These are phyloP conservation scores for Plasmodium ovale DNA, from an alignment of 169 alveolate genomes.

Conservation along the genomic window DNA sequence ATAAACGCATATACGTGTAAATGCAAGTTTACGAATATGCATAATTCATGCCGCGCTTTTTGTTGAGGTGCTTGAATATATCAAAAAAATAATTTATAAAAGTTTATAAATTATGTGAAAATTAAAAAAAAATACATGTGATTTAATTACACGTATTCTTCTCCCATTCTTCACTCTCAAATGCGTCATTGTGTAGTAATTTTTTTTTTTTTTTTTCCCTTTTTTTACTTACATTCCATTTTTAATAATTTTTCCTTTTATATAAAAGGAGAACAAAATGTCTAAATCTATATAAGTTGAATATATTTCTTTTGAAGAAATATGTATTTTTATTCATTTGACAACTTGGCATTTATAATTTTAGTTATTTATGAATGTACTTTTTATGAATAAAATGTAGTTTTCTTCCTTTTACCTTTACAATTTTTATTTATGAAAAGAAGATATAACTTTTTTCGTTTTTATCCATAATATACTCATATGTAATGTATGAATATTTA, in stretches of 20 bases:
- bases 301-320: constrained; percentile 46
- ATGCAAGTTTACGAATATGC: background rate
- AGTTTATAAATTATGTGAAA: constrained; percentile 12
- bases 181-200: no score
- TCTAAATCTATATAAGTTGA: constrained; percentile 2
- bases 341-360: constrained; percentile 4
- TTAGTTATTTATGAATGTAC: background rate
- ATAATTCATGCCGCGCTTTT: background rate
- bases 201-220: background rate
- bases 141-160: constrained; percentile 21
- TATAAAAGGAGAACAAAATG: constrained; percentile 11
- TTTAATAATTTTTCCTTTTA: background rate
- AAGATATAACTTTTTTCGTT: constrained; percentile 4
- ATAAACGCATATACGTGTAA: background rate
- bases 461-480: background rate
- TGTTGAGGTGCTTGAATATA: background rate
- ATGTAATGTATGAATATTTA: constrained; percentile 15
- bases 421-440: background rate
- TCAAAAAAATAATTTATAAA: constrained; percentile 1
- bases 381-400: background rate
- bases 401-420: background rate
- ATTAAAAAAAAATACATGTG: constrained; percentile 24
- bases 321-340: constrained; percentile 1
- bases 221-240: no score
- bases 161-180: no score